Evolutionary conservation across 345 rosid genomes (phyloP), one percentile per base, ranked within the genome.

Genomic region (Isatis tinctoria): DNA sequence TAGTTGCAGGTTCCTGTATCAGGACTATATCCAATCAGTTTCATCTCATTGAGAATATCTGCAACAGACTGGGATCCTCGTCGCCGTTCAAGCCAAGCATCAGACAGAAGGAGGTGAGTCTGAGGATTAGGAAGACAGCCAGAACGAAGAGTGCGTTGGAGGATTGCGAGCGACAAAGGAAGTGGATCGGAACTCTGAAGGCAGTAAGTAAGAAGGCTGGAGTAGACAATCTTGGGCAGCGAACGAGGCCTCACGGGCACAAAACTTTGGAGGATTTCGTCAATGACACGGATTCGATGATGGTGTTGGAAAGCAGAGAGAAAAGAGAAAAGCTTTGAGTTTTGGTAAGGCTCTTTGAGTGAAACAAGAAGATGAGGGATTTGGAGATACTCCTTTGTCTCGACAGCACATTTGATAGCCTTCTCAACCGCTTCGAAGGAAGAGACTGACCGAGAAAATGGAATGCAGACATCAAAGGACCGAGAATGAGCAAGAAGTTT

Each of bases 111-210:
- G 27, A 88, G 81, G 37, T 75, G 81, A 17, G 83, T 76, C 78
- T 89, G 93, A 14, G 90, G 91, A 43, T 49, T 80, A 5, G 93
- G 96, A 70, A 64, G 45, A 36, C 87, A 86, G 7, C 97, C 98
- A 3, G 96, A 87, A 24, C 93, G 93, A 81, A 93, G 92, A 9
- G 79, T 84, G 9, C 86, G 81, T 37, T 91, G 97, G 41, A 93
- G 79, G 68, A 93, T 82, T 3, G 90, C 85, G 8, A 93, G 83
- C 22, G 91, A 69, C 58, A 91, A 63, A 56, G 82, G 97, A 57
- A 91, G 76, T 1, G 97, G 90, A 17, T 83, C 48, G 2, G 89
- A 60, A 65, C 67, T 83, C 66, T 89, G 92, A 44, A 93, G 95
- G 40, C 84, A 82, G 68, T 86, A 82, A 17, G 82, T 77, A 37